Percentiles rank a stretch among this genome's conserved stretches.
These are phyloP conservation scores for Candida gorgasii DNA, from an alignment of 805 yeast species.

Conservation along the genomic window DNA sequence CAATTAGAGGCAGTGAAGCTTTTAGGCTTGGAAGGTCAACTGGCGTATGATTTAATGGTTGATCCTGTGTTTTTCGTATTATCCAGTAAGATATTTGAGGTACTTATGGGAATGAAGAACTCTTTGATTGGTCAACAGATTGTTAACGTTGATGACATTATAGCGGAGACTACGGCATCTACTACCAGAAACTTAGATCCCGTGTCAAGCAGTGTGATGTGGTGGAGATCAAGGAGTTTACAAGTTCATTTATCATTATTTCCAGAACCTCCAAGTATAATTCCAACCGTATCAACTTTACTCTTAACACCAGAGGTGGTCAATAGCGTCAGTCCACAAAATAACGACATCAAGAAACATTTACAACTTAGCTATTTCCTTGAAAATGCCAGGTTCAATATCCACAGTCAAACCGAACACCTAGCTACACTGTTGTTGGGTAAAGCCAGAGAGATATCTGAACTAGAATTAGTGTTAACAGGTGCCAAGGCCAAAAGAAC, in stretches of 20 bases:
- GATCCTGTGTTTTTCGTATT: constrained; percentile 38
- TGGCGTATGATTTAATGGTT: constrained; percentile 56
- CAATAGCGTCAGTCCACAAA: constrained; percentile 29
- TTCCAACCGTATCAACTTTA: constrained; percentile 43
- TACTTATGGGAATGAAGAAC: constrained; percentile 34
- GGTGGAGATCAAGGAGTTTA: constrained; percentile 79
- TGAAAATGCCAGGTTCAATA: constrained; percentile 65
- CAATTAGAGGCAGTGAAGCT: constrained; percentile 37
- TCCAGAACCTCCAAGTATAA: constrained; percentile 58
- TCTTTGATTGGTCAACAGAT: constrained; percentile 9
- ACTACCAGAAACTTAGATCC: constrained; percentile 26
- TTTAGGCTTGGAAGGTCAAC: constrained; percentile 64
- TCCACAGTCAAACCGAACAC: constrained; percentile 66
- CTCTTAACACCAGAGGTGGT: constrained; percentile 36
- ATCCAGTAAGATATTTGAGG: constrained; percentile 33
- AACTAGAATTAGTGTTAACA: constrained; percentile 65
- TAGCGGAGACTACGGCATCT: constrained; percentile 12
- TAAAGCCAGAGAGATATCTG: constrained; percentile 58
- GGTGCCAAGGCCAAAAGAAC: constrained; percentile 91
- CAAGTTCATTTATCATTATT: constrained; percentile 65
- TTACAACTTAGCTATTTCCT: constrained; percentile 53
- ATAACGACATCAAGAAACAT: constrained; percentile 31
- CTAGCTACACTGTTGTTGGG: constrained; percentile 54
- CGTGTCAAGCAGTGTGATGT: constrained; percentile 49
- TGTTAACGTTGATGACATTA: constrained; percentile 4